phyloP scores from a whole-genome alignment of 805 yeast genomes.

The Ogataea corticis region DNA sequence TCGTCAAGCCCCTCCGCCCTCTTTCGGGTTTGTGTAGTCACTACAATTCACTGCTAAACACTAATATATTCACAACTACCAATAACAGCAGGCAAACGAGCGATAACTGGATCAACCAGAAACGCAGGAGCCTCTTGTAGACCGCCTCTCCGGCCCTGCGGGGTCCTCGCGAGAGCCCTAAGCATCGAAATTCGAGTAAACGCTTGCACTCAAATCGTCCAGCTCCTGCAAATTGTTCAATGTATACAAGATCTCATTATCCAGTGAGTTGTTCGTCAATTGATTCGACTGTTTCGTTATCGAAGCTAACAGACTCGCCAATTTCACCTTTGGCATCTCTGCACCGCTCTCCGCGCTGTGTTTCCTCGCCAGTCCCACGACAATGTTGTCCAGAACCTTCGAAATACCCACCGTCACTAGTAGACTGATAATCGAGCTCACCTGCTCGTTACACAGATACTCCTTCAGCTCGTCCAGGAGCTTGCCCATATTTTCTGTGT shows the following conservation, averaged over 20 bases:
- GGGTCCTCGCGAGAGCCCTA: conserved; percentile 8
- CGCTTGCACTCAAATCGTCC: conserved; percentile 87
- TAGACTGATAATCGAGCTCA: conserved; percentile 34
- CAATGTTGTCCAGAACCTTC: conserved; percentile 48
- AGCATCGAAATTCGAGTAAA: conserved; percentile 71
- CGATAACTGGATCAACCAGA: neutral
- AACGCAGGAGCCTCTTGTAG: neutral
- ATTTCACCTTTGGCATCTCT: conserved; percentile 38
- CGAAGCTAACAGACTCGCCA: conserved; percentile 72
- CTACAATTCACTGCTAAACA: no score
- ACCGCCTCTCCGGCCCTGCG: no score
- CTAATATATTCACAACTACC: neutral
- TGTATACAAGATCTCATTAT: conserved; percentile 33
- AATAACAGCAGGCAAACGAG: neutral
- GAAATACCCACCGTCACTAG: conserved; percentile 46
- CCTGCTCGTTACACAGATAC: conserved; percentile 30
- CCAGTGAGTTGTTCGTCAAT: conserved; percentile 32
- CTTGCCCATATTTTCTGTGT: conserved; percentile 30
- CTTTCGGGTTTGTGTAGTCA: no score
- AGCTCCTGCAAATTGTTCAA: conserved; percentile 60
- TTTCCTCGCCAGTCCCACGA: conserved; percentile 17
- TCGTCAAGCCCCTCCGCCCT: no score
- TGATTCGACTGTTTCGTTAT: conserved; percentile 61
- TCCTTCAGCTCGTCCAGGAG: conserved; percentile 32
- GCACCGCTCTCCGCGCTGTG: conserved; percentile 14